Conservation (phyloP, 2,329 filamentous ascomycete species). For the Coleophoma cylindrospora region DNA sequence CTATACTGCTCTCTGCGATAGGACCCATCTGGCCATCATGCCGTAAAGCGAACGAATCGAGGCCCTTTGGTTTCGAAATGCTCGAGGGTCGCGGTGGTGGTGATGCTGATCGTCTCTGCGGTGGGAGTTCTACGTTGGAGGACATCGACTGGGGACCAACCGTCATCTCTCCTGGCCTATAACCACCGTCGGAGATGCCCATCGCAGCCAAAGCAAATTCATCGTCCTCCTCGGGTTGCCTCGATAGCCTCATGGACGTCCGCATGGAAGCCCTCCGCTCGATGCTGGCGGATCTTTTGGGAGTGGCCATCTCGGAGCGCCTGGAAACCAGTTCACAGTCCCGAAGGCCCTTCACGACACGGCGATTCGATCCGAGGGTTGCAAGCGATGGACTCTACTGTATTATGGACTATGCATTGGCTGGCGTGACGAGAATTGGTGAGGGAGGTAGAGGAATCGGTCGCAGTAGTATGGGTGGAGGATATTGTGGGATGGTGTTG, state of each 20-base stretch:
- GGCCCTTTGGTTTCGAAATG: slow-evolving; percentile 45
- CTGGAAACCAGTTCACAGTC: background rate
- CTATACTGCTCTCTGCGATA: slow-evolving; percentile 12
- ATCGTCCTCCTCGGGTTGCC: slow-evolving; percentile 35
- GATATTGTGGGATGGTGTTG: too few relatives aligned
- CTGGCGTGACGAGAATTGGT: background rate
- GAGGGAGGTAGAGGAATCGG: background rate
- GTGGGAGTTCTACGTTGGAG: slow-evolving; percentile 15
- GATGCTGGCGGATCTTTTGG: slow-evolving; percentile 29
- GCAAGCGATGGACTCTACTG: too few relatives aligned
- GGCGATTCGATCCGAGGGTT: background rate
- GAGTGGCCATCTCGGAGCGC: slow-evolving; percentile 32
- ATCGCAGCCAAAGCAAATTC: slow-evolving; percentile 44
- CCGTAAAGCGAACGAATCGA: slow-evolving; percentile 46
- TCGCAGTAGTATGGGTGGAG: too few relatives aligned
- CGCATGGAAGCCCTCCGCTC: slow-evolving; percentile 39
- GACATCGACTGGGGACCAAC: slow-evolving; percentile 5
- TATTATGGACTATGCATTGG: too few relatives aligned
- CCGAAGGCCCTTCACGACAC: background rate
- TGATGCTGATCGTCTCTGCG: slow-evolving; percentile 16
- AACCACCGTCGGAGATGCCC: slow-evolving; percentile 45
- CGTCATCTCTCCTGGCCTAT: slow-evolving; percentile 30
- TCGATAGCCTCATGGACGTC: slow-evolving; percentile 35
- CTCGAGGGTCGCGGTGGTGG: slow-evolving; percentile 43
- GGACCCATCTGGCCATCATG: slow-evolving; percentile 42